Evolutionary conservation across 2,329 filamentous ascomycete genomes (phyloP), one percentile per base, ranked within the genome.

Genomic region (Aureobasidium sp.): DNA sequence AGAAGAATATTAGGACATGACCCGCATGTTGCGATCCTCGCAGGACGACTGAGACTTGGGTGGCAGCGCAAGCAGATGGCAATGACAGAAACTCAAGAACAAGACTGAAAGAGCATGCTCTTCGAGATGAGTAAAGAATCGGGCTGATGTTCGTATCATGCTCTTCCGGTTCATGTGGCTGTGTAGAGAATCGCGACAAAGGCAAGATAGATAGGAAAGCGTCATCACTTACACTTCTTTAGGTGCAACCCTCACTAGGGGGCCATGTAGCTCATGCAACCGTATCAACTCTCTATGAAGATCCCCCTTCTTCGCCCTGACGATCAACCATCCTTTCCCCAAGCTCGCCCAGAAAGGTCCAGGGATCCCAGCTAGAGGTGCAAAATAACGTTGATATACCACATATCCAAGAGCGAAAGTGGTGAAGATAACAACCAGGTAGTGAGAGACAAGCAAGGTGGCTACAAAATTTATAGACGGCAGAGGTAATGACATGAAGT

Each of bases 261-360:
- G 62, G 15, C 71, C 71, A 57, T 71, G 62, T 20, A 69, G 63
- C 41, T 66, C 61, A 61, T 74, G 72, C 29, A 73, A 66, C n/a
- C 61, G 32, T 36, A 72, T 71, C 63, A 71, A 66, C 3, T 64
- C 63, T 3, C 53, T 63, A 59, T 70, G 67, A 66, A 72, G 67
- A 61, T 72, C 66, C 15, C 71, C 71, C 43, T 68, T 65, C 65
- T 68, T 67, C 36, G 71, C 68, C n/a, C 71, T 69, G 13, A 69
- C 66, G 32, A 65, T 69, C 43, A 70, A 66, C 71, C 70, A 73
- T 62, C 70, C 60, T 32, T 68, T 65, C 13, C 63, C 64, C 15
- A 71, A 46, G 32, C 63, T 64, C 15, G 68, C 67, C 47, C 46
- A 63, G 51, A 69, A 67, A 1, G 70, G 70, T 17, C 69, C 70